Percentiles rank a stretch among this genome's conserved stretches.
phyloP scores from a whole-genome alignment of 805 yeast species.

The Komagataella mondaviorum region DNA sequence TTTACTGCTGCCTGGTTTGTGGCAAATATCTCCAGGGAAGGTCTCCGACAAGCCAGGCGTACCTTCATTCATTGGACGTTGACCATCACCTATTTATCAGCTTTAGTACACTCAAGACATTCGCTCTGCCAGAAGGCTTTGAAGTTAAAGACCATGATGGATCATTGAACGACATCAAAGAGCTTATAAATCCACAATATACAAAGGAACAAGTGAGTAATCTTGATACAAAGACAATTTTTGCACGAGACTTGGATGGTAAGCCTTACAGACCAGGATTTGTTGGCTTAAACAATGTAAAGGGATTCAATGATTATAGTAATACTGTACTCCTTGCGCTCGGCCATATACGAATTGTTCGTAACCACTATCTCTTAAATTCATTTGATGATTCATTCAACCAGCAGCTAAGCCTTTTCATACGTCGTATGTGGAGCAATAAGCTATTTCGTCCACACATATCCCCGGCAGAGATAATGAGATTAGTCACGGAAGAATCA shows the following conservation, averaged over 20 bases:
- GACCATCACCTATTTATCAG: slow-evolving; percentile 54
- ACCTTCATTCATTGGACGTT: slow-evolving; percentile 47
- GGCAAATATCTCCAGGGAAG: slow-evolving; percentile 67
- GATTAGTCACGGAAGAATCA: slow-evolving; percentile 28
- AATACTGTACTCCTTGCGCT: slow-evolving; percentile 45
- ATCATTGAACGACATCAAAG: slow-evolving; percentile 36
- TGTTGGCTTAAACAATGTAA: slow-evolving; percentile 47
- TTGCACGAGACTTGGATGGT: slow-evolving; percentile 27
- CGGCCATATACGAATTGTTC: slow-evolving; percentile 35
- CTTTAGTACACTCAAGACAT: slow-evolving; percentile 32
- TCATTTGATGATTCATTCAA: slow-evolving; percentile 22
- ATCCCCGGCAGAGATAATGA: slow-evolving; percentile 54
- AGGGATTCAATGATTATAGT: slow-evolving; percentile 31
- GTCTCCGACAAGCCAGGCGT: slow-evolving; percentile 49
- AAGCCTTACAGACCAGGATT: slow-evolving; percentile 45
- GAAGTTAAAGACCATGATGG: slow-evolving; percentile 20
- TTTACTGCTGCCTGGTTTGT: slow-evolving; percentile 63
- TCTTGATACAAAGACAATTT: slow-evolving; percentile 12
- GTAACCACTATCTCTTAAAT: slow-evolving; percentile 29
- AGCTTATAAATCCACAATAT: slow-evolving; percentile 39
- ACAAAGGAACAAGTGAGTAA: slow-evolving; percentile 16
- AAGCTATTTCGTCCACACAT: slow-evolving; percentile 45
- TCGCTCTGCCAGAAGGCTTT: slow-evolving; percentile 50
- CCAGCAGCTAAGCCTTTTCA: slow-evolving; percentile 27
- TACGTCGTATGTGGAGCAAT: slow-evolving; percentile 54